Percentiles rank a stretch among this genome's conserved stretches.
These are phyloP conservation scores for Porcisia deanei DNA, from an alignment of 208 protist species.

Conservation along the genomic window DNA sequence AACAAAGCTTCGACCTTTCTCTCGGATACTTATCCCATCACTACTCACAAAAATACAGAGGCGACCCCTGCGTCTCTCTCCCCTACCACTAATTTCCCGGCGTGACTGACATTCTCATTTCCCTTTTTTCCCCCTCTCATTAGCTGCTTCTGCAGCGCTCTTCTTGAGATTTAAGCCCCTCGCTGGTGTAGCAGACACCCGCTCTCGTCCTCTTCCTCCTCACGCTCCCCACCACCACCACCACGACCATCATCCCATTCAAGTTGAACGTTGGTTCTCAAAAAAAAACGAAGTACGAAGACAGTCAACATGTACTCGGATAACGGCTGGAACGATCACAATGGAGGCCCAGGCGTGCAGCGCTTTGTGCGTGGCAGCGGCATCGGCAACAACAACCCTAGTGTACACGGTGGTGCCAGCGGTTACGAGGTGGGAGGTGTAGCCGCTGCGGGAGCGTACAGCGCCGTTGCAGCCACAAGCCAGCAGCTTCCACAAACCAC, in stretches of 20 bases:
- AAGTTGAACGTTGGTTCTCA: background rate
- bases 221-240: background rate
- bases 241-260: background rate
- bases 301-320: slow-evolving; percentile 35
- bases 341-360: slow-evolving; percentile 8
- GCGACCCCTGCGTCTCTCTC: background rate
- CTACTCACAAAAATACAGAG: too few relatives aligned
- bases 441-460: slow-evolving; percentile 20
- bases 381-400: slow-evolving; percentile 1
- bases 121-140: background rate
- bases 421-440: slow-evolving; percentile 14
- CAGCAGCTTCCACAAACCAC: slow-evolving; percentile 26
- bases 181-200: background rate
- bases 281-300: background rate
- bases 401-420: background rate
- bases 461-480: slow-evolving; percentile 14
- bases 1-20: too few relatives aligned
- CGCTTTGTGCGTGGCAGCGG: slow-evolving; percentile 9
- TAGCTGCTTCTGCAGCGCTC: background rate
- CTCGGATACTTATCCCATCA: too few relatives aligned
- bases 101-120: background rate
- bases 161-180: background rate
- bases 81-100: background rate
- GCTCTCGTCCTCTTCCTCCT: background rate
- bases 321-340: slow-evolving; percentile 33